Evolutionary conservation across 768 basidiomycete species (phyloP), one percentile per base, ranked within the genome.

Genomic region (Boletus vinaceobasis): DNA sequence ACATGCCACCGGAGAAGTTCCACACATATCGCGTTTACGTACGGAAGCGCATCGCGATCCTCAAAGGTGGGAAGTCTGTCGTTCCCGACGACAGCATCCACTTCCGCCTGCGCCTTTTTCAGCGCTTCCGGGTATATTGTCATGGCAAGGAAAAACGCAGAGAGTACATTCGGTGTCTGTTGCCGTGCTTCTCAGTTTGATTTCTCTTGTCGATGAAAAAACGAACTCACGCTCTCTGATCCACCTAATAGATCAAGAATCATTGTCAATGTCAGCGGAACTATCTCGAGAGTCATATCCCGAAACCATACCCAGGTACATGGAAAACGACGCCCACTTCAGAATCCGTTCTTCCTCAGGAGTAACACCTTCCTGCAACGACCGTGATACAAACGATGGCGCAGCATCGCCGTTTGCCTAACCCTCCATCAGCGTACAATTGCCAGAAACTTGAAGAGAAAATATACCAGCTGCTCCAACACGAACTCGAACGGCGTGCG

Each of bases 61-160:
- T n/a, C n/a, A n/a, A n/a, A n/a, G n/a, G 11, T 10, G n/a, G n/a
- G n/a, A n/a, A n/a, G n/a, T n/a, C n/a, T n/a, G n/a, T n/a, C n/a
- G n/a, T n/a, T n/a, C n/a, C 57, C 53, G 2, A 65, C 15, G 0
- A 59, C 43, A 0, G 40, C 21, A 13, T 64, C 57, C 0, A 64
- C 8, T 43, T 60, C 64, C 10, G 46, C 44, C 17, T 62, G 64
- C 3, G 52, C 64, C 26, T 45, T 47, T 13, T 38, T 48, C 3
- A 53, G 23, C 2, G 58, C 39, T 0, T 57, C 48, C 0, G 64
- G 59, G 29, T 40, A 53, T 6, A 54, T 36, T 10, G 29, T 49
- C 60, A 63, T 65, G 4, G 50, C 64, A 17, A 65, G 60, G 56
- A 65, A 65, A 39, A 65, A 65, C 0, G 54, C 56, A 8, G 29